phyloP scores from a whole-genome alignment of 2,329 filamentous ascomycete species.

The Ophiostoma sp. region DNA sequence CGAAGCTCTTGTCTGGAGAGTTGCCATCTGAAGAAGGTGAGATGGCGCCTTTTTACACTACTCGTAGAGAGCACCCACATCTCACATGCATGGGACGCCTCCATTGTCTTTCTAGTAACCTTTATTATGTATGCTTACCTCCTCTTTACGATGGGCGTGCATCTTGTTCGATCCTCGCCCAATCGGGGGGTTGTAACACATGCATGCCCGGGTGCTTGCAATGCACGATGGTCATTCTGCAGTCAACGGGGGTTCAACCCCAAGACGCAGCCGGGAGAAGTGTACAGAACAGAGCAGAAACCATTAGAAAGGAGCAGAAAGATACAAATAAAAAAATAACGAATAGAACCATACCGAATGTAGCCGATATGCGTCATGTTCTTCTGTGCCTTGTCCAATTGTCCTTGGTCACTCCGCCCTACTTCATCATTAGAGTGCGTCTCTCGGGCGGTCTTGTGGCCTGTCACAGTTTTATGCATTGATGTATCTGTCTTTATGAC shows the following conservation, averaged over 20 bases:
- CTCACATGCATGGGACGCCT: neutral
- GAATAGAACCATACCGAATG: neutral
- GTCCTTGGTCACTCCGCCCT: neutral
- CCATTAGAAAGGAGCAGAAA: neutral
- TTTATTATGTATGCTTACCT: neutral
- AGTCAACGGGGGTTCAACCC: neutral
- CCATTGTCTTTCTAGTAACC: neutral
- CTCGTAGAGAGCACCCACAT: neutral
- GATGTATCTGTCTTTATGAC: neutral
- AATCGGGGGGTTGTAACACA: constrained; percentile 4
- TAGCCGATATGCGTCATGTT: neutral
- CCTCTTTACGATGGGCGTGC: neutral
- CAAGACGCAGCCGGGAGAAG: neutral
- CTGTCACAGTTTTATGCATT: neutral
- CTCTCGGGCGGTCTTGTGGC: neutral
- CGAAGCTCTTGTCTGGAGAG: too few species aligned
- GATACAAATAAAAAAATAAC: too few species aligned
- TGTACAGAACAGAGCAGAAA: neutral
- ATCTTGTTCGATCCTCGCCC: neutral
- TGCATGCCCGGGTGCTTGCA: neutral
- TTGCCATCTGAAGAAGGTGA: neutral
- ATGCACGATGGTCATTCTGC: constrained; percentile 8
- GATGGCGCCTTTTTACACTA: neutral
- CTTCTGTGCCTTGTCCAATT: neutral
- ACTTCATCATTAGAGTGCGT: too few species aligned